Base-by-base conservation (phyloP, 2,329 filamentous ascomycete genomes). In the Cytospora leucostoma region DNA sequence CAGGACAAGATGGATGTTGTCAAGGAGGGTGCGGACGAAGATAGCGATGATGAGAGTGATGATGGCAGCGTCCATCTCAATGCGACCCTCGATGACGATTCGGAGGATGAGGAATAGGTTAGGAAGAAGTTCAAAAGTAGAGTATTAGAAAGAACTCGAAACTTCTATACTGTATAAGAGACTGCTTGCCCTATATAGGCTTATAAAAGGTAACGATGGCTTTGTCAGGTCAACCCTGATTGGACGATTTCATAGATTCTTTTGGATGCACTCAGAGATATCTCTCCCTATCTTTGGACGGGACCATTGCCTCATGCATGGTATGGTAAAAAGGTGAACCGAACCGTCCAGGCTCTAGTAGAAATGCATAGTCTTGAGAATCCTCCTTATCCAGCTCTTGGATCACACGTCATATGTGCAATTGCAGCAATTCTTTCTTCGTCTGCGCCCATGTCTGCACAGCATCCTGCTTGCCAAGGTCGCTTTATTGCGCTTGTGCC, bases 51-150 rank as follows among this genome's bases (percentile, higher is more conserved):
- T 37, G 79, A 79, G 15, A 74, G 72, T 35, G 82, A 85, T 35
- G 82, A 85, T 62, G 82, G 80, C 61, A 86, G 83, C 64, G 80
- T 86, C 13, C 82, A 86, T 72, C 74, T 86, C 62, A 83, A 86
- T 61, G 86, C 86, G 82, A 83, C 84, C 53, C 71, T 87, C 11
- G 84, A 86, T 11, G 81, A 82, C 17, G 79, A 81, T 11, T 78
- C 78, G 1, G 80, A 80, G 0, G 78, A 80, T 0, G 76, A 76
- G 1, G 65, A 65, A 51, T 50, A 53, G 32, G 50, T 68, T 67
- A 13, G 69, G 71, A 8, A 67, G 66, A 7, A 33, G 2, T 6
- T 50, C 6, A 17, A 47, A 32, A n/a, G 32, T 40, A 7, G n/a
- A 27, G 10, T 53, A 27, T 27, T 27, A 27, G 27, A 27, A 27